Conservation (phyloP, 345 rosid species). For the Gossypium ekmanianum region DNA sequence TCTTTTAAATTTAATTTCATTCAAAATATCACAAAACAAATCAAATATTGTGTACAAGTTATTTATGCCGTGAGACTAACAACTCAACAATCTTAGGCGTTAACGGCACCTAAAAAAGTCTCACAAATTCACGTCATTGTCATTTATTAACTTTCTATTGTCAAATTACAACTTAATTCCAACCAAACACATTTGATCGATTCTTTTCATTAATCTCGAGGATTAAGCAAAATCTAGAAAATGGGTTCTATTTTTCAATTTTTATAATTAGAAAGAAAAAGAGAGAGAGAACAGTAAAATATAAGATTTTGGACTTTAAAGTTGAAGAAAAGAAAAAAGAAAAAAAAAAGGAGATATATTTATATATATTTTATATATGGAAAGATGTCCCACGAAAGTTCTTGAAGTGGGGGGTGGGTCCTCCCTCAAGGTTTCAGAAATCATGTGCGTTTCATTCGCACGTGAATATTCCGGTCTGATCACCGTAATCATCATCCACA, state of each 20-base stretch:
- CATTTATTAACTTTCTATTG: not conserved
- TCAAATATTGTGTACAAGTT: too few relatives aligned
- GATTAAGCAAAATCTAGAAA: not conserved
- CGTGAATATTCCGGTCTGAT: not conserved
- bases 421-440: not conserved
- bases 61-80: too few relatives aligned
- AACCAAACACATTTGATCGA: not conserved
- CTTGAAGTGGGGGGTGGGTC: not conserved
- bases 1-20: too few relatives aligned
- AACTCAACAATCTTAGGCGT: not conserved
- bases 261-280: not conserved
- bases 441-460: slow-evolving; percentile 21
- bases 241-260: not conserved
- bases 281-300: not conserved
- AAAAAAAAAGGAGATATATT: too few relatives aligned
- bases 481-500: not conserved
- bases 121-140: not conserved
- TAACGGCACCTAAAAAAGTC: not conserved
- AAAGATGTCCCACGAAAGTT: not conserved
- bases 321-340: not conserved
- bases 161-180: not conserved
- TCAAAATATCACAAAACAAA: too few relatives aligned
- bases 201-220: not conserved
- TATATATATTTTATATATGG: not conserved
- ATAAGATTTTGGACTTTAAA: not conserved